phyloP scores from a whole-genome alignment of 1,139 yeast species.

The Suhomyces guaymorum region DNA sequence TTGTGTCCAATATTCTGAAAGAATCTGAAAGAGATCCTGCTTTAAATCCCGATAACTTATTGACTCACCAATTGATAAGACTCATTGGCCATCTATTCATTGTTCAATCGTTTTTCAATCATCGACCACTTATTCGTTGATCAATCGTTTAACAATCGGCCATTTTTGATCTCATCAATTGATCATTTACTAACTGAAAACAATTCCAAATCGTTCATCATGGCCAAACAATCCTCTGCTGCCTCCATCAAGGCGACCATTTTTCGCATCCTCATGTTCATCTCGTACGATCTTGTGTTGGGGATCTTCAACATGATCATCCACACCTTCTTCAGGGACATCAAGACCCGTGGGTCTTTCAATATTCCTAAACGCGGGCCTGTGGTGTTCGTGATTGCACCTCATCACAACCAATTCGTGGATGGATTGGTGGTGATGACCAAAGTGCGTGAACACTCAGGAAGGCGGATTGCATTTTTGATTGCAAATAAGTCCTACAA shows the following conservation, averaged over 20 bases:
- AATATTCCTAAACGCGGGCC: slow-evolving; percentile 44
- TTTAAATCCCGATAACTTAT: too few species aligned
- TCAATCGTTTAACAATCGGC: too few species aligned
- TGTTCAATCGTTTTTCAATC: too few species aligned
- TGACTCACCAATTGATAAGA: too few species aligned
- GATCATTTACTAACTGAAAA: too few species aligned
- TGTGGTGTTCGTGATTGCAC: slow-evolving; percentile 47
- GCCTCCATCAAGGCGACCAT: neutral
- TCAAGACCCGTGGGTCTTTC: slow-evolving; percentile 41
- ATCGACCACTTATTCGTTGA: too few species aligned
- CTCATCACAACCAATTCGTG: slow-evolving; percentile 49
- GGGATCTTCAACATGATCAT: slow-evolving; percentile 39
- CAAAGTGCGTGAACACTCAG: slow-evolving; percentile 33
- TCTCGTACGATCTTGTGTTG: slow-evolving; percentile 35
- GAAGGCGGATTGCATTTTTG: slow-evolving; percentile 35
- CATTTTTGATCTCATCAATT: neutral
- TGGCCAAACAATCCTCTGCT: neutral
- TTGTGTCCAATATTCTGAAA: too few species aligned
- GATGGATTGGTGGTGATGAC: slow-evolving; percentile 47
- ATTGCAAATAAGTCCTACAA: slow-evolving; percentile 23
- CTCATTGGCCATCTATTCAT: too few species aligned
- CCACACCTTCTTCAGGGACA: slow-evolving; percentile 47
- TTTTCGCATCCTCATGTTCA: slow-evolving; percentile 1
- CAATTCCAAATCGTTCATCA: neutral
- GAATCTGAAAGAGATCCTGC: too few species aligned